Base-by-base conservation (phyloP, 2,329 filamentous ascomycete species). In the Trichoderma aggressivum region DNA sequence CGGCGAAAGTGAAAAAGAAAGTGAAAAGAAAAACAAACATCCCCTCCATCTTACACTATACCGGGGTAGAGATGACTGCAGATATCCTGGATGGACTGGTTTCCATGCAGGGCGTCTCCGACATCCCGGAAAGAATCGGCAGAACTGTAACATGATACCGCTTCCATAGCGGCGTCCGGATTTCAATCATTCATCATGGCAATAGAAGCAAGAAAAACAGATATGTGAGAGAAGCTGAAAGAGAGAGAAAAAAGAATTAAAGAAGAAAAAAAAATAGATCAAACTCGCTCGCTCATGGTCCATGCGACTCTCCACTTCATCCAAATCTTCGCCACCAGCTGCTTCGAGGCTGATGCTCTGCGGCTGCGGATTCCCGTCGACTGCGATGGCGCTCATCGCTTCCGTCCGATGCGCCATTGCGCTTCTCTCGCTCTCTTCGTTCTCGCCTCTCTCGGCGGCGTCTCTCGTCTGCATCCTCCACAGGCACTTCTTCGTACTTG, bases 301-400 rank as follows among this genome's bases (percentile, higher is more conserved):
- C 47, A 71, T 60, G 59, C 55, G 70, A 47, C 43, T 58, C 30
- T 47, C 43, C 66, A 61, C 69, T 60, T 68, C 73, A 81, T 67
- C 84, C 83, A 66, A 88, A 78, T 81, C 88, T 88, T 80, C 81
- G 86, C 87, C 87, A 89, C 87, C 87, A 89, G 74, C 86, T 88
- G 73, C 84, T 87, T 71, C 86, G 81, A 24, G 86, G 86, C 14
- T 85, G 81, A 53, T 78, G 43, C n/a, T 87, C 85, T 73, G 82
- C 81, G 64, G 84, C 83, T 26, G 81, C 75, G 24, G 82, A 81
- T 53, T 80, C 79, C 24, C 84, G 83, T 26, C 80, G 80, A 58
- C 78, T 80, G 59, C 82, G 81, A 30, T 83, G 80, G 43, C 83
- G 81, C 72, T 85, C 84, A 55, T 84, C 83, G 70, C 82, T 84